A percentile compares a stretch with the other conserved stretches of the same genome.
Evolutionary conservation across 2,329 filamentous ascomycete genomes (phyloP).

Genomic region (Falciphora oryzae): DNA sequence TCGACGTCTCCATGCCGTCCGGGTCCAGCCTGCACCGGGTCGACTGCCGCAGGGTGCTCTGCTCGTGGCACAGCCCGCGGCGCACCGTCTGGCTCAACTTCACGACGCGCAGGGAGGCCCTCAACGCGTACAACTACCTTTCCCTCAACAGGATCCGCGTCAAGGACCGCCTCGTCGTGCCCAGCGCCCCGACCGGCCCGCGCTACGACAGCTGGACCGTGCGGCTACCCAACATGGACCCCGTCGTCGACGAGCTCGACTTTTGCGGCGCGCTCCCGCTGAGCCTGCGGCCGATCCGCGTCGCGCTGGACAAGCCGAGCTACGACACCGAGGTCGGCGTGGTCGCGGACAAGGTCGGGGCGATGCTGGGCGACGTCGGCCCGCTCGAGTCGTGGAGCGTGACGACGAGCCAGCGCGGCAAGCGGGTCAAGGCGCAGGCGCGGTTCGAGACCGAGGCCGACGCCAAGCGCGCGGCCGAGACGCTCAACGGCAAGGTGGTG

Average conservation of each 20-base stretch:
- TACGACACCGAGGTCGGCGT: slow-evolving; percentile 20
- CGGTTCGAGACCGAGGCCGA: slow-evolving; percentile 31
- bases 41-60: slow-evolving; percentile 28
- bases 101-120: slow-evolving; percentile 17
- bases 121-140: slow-evolving; percentile 19
- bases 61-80: slow-evolving; percentile 30
- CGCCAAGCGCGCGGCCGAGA: slow-evolving; percentile 27
- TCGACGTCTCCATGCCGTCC: slow-evolving; percentile 17
- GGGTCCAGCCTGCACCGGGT: slow-evolving; percentile 24
- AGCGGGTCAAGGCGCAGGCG: slow-evolving; percentile 33
- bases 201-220: slow-evolving; percentile 18
- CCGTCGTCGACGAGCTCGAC: slow-evolving; percentile 14
- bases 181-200: not conserved
- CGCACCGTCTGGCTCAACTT: slow-evolving; percentile 26
- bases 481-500: slow-evolving; percentile 26
- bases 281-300: slow-evolving; percentile 14
- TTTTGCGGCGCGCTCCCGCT: slow-evolving; percentile 16
- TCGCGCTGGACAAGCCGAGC: slow-evolving; percentile 18
- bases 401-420: slow-evolving; percentile 19
- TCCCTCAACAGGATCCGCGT: slow-evolving; percentile 17
- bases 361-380: slow-evolving; percentile 25
- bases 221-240: slow-evolving; percentile 19
- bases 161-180: slow-evolving; percentile 10
- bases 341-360: slow-evolving; percentile 20
- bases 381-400: slow-evolving; percentile 29